Evolutionary conservation across 345 rosid genomes (phyloP).

Genomic region (Camelina hispida): DNA sequence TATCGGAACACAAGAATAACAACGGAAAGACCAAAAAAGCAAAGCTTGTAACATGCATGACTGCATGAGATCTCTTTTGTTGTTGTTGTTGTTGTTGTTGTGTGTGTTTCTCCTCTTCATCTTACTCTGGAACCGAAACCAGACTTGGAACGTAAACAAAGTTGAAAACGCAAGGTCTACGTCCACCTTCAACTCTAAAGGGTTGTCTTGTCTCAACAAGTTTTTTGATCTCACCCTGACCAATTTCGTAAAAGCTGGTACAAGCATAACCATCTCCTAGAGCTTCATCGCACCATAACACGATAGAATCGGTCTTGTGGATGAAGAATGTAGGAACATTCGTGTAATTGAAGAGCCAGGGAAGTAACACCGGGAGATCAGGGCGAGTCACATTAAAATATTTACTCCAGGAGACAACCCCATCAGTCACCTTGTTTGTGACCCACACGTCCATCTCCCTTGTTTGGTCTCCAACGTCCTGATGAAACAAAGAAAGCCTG

Average conservation of each 20-base stretch:
- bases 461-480: no score
- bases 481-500: no score
- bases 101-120: no score
- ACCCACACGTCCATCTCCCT: neutral
- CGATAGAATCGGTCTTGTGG: conserved; percentile 12
- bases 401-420: conserved; percentile 17
- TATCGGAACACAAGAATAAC: no score
- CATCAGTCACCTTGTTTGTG: conserved; percentile 18
- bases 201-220: conserved; percentile 14
- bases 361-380: neutral
- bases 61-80: no score
- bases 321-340: neutral
- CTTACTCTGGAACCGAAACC: conserved; percentile 10
- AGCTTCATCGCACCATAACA: neutral
- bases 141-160: neutral
- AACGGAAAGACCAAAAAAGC: no score
- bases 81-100: no score
- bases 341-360: neutral
- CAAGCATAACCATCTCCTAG: neutral
- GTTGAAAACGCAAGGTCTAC: neutral
- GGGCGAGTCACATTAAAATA: conserved; percentile 1
- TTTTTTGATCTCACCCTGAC: conserved; percentile 15
- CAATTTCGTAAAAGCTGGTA: conserved; percentile 17
- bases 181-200: neutral
- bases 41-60: no score